phyloP scores from a whole-genome alignment of 768 basidiomycete genomes.

The Xanthoconium purpureum region DNA sequence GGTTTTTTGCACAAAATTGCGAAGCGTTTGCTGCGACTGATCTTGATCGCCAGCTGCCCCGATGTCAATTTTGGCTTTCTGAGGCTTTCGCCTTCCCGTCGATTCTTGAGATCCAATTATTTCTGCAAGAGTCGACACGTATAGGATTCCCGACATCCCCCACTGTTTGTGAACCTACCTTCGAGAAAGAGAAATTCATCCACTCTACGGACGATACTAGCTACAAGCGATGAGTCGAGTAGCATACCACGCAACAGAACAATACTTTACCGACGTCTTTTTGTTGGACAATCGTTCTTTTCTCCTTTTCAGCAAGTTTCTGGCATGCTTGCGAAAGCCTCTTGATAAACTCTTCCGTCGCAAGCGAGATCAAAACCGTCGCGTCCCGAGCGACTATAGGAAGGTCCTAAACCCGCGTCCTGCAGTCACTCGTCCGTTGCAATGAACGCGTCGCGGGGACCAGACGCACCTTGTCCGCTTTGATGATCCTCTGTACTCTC shows the following conservation, averaged over 20 bases:
- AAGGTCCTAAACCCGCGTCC: constrained; percentile 52
- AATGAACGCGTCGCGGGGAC: not conserved
- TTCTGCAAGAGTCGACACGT: constrained; percentile 37
- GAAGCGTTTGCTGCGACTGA: constrained; percentile 39
- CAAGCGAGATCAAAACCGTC: constrained; percentile 72
- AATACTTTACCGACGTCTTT: constrained; percentile 67
- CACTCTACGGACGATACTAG: constrained; percentile 56
- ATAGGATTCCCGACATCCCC: not conserved
- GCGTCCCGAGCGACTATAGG: constrained; percentile 77
- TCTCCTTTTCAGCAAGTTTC: constrained; percentile 65
- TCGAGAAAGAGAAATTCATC: constrained; percentile 80
- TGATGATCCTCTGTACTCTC: constrained; percentile 80
- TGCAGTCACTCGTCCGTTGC: not conserved
- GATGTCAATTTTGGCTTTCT: constrained; percentile 28
- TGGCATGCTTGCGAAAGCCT: constrained; percentile 71
- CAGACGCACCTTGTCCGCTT: constrained; percentile 70
- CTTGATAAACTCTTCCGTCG: constrained; percentile 86
- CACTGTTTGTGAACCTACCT: constrained; percentile 40
- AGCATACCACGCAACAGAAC: not conserved
- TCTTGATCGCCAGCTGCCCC: constrained; percentile 17
- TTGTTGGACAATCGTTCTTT: constrained; percentile 70
- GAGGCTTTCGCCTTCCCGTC: constrained; percentile 41
- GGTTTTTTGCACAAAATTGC: constrained; percentile 43
- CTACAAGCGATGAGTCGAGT: constrained; percentile 34
- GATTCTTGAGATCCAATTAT: constrained; percentile 56